Evolutionary conservation across 2,329 filamentous ascomycete species (phyloP), one percentile per base, ranked within the genome.

Genomic region (Alternaria novae-zelandiae): DNA sequence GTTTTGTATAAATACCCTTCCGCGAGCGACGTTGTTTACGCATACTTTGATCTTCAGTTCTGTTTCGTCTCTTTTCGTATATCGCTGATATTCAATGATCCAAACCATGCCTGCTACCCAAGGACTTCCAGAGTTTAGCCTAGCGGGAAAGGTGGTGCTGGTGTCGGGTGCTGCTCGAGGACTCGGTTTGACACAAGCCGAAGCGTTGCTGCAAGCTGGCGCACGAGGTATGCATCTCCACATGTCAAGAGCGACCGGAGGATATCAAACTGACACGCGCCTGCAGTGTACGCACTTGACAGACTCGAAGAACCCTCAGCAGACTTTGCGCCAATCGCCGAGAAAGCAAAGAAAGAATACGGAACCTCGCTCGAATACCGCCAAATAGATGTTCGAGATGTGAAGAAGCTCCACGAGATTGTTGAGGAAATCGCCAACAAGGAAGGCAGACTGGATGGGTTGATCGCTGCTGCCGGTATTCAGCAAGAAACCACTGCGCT

Each of bases 401-500:
- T 90, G 21, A 82, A 85, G 5, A 80, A 84, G 43, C 85, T 97
- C 49, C 90, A 94, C 77, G 83, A 82, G 45, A 86, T 91, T 56
- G 84, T 96, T 51, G 84, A 86, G 67, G 84, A 82, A 11, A 96
- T 97, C 68, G 92, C 89, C 15, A 84, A 88, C 54, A 81, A 86
- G 63, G 87, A 93, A 67, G 90, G 90, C 6, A 87, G 91, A 15
- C 81, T 97, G 65, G 93, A 97, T 75, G 94, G 94, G 0, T 82
- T 97, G 59, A 88, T 97, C 51, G 89, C 90, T 0, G 89, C 89
- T 0, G 90, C 90, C 0, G 90, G 89, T 1, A 91, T 93, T 72
- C 92, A 97, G 81, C 91, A 96, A 80, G 93, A 96, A 81, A 93
- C 89, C 0, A 82, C 92, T 0, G 93, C 94, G 2, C 83, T 97